phyloP scores from a whole-genome alignment of 768 basidiomycete species.

The Serendipita vermifera region DNA sequence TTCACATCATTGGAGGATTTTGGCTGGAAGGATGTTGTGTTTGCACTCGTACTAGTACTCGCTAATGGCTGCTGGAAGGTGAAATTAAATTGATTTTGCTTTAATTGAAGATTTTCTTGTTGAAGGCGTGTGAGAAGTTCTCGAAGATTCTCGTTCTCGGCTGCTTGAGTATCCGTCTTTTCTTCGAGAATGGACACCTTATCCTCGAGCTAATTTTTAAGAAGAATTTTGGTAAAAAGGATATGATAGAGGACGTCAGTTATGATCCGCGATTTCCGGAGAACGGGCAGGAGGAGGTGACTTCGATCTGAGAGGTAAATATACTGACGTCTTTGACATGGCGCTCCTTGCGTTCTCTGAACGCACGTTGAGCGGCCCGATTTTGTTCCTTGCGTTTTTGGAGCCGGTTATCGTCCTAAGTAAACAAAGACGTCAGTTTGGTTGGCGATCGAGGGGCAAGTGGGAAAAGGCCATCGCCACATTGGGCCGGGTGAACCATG shows the following conservation, averaged over 20 bases:
- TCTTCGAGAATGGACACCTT: slow-evolving; percentile 77
- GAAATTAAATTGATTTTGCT: slow-evolving; percentile 75
- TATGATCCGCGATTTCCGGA: background rate
- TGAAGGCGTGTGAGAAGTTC: slow-evolving; percentile 76
- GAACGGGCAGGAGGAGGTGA: slow-evolving; percentile 10
- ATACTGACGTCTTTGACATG: slow-evolving; percentile 86
- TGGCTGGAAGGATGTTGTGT: slow-evolving; percentile 21
- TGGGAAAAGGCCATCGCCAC: background rate
- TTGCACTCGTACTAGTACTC: slow-evolving; percentile 9
- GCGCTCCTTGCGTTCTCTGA: slow-evolving; percentile 93
- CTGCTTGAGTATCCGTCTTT: slow-evolving; percentile 53
- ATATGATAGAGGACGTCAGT: background rate
- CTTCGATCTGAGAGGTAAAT: too few species aligned
- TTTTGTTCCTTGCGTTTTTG: slow-evolving; percentile 95
- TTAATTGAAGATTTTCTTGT: slow-evolving; percentile 73
- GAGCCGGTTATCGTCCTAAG: slow-evolving; percentile 57
- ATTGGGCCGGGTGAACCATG: background rate
- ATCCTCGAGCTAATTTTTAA: slow-evolving; percentile 60
- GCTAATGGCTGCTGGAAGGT: slow-evolving; percentile 41
- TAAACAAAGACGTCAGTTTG: slow-evolving; percentile 2
- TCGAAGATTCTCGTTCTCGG: slow-evolving; percentile 82
- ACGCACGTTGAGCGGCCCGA: slow-evolving; percentile 90
- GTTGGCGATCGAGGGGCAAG: background rate
- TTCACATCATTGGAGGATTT: slow-evolving; percentile 45
- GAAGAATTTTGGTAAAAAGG: background rate